Percentiles rank a stretch among this genome's conserved stretches.
phyloP scores from a whole-genome alignment of 2,329 filamentous ascomycete genomes.

The Furcasterigmium furcatum region DNA sequence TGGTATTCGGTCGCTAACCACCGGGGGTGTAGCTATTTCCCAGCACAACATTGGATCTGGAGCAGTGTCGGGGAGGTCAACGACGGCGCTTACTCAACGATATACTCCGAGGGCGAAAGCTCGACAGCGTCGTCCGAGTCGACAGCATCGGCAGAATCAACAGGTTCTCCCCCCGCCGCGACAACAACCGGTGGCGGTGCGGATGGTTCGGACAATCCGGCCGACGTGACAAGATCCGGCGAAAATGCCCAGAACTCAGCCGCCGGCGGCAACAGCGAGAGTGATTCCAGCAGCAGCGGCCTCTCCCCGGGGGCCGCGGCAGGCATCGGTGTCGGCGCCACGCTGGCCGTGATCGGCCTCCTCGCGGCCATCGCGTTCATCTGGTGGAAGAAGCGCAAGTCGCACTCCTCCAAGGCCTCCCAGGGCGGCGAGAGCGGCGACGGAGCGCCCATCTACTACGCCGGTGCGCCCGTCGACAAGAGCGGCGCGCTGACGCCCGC shows the following conservation, averaged over 20 bases:
- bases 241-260: neutral
- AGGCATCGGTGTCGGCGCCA: slow-evolving; percentile 24
- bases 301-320: slow-evolving; percentile 24
- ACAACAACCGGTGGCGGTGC: neutral
- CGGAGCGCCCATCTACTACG: neutral
- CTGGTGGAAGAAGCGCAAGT: slow-evolving; percentile 19
- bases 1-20: neutral
- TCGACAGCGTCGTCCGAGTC: neutral
- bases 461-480: neutral
- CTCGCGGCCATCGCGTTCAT: slow-evolving; percentile 18
- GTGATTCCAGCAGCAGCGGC: slow-evolving; percentile 3
- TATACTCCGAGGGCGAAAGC: slow-evolving; percentile 18
- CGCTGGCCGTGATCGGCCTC: slow-evolving; percentile 18
- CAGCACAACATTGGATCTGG: slow-evolving; percentile 29
- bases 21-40: slow-evolving; percentile 13
- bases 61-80: slow-evolving; percentile 23
- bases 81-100: slow-evolving; percentile 27
- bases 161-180: slow-evolving; percentile 4
- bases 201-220: neutral
- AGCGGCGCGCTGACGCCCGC: neutral
- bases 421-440: neutral
- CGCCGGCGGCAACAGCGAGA: neutral
- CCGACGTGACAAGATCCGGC: neutral
- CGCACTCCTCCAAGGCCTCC: neutral
- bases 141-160: slow-evolving; percentile 9